These are phyloP conservation scores for Schwanniomyces occidentalis DNA, from an alignment of 805 yeast species.

Conservation along the genomic window DNA sequence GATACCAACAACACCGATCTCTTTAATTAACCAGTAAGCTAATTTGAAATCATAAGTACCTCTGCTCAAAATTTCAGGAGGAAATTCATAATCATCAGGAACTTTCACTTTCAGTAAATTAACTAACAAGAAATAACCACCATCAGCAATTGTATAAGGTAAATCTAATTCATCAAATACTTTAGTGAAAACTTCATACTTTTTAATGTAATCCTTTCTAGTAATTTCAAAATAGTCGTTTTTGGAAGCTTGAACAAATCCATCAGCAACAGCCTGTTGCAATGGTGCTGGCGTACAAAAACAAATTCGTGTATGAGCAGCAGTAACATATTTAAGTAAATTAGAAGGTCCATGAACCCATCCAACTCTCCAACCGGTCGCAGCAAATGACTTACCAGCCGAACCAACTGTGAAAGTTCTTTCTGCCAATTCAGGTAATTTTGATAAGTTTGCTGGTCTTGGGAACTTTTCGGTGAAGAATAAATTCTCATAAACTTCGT, in stretches of 20 bases:
- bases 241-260: conserved; percentile 60
- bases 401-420: conserved; percentile 91
- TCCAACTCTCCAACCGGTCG: conserved; percentile 98
- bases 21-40: conserved; percentile 91
- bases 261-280: conserved; percentile 88
- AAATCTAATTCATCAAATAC: conserved; percentile 85
- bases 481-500: conserved; percentile 93
- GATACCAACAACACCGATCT: conserved; percentile 91
- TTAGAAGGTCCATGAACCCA: conserved; percentile 91
- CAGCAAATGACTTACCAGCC: conserved; percentile 98
- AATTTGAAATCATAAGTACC: conserved; percentile 80
- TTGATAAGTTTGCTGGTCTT: conserved; percentile 74
- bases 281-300: conserved; percentile 88
- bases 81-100: conserved; percentile 71
- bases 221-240: conserved; percentile 71
- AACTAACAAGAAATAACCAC: conserved; percentile 90
- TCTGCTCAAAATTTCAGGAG: conserved; percentile 62
- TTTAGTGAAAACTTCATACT: conserved; percentile 69
- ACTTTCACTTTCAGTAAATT: conserved; percentile 80
- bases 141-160: conserved; percentile 90
- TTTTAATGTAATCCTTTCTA: conserved; percentile 63
- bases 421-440: conserved; percentile 68
- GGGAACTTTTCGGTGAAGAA: conserved; percentile 70
- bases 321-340: conserved; percentile 73
- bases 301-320: conserved; percentile 94